Base-by-base conservation (phyloP, 495 filamentous ascomycete genomes). In the Aspergillus hancockii region DNA sequence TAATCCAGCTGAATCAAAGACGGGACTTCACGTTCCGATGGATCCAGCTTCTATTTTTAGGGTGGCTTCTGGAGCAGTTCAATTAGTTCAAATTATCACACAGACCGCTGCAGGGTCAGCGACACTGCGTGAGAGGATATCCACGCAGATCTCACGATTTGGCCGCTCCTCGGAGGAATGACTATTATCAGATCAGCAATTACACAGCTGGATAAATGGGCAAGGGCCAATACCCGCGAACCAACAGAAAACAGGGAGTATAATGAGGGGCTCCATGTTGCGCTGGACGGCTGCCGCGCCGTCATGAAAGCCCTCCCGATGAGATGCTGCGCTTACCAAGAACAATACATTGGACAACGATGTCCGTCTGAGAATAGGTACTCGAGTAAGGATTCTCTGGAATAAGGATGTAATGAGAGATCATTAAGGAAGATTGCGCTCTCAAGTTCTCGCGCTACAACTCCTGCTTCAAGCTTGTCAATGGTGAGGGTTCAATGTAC, bases 391-490 rank as follows among this genome's bases (percentile, higher is more conserved):
- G 60, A 59, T 72, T 5, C 59, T 70, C 8, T 80, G 79, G 76
- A 79, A 73, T 46, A 76, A 79, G 51, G 72, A 73, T n/a, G 63
- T 59, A 8, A 79, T 80, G 71, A 67, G 62, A 55, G 72, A 62
- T 14, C 75, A 79, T 52, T 66, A 75, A 54, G 67, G 72, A n/a
- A 71, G 70, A 41, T 55, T 81, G 21, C 71, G 65, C 12, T 65
- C 69, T 19, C 77, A 81, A 47, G 67, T 77, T 18, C 59, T 67
- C 40, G 79, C 79, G 8, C 60, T 81, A 23, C 76, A 80, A 52
- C 59, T 81, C 14, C 54, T 81, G 49, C 62, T 81, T 10, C 71
- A 76, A 50, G 77, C 75, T n/a, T 73, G 67, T 47, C 71, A 75
- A 62, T 79, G 76, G 77, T 80, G 58, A 67, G 71, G 57, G 47